A percentile compares a stretch with the other conserved stretches of the same genome.
These are phyloP conservation scores for Akanthomyces dipterigenus DNA, from an alignment of 2,329 filamentous ascomycete genomes.

Conservation along the genomic window DNA sequence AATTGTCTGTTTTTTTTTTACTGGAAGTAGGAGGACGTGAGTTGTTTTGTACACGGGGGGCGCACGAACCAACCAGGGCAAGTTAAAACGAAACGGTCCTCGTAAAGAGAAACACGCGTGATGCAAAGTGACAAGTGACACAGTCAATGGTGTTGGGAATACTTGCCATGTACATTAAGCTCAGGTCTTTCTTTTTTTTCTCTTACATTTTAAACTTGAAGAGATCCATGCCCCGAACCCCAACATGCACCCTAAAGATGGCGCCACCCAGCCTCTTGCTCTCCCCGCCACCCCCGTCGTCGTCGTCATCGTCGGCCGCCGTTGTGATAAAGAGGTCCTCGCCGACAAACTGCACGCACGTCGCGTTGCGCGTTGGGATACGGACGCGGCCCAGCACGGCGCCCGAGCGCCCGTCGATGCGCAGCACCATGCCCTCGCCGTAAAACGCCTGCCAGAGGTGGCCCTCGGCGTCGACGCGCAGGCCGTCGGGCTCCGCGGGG, in stretches of 20 bases:
- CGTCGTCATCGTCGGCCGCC: constrained; percentile 60
- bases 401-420: constrained; percentile 59
- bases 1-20: no score
- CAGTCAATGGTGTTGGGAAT: neutral
- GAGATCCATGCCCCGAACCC: constrained; percentile 55
- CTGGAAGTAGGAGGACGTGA: no score
- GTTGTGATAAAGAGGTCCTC: constrained; percentile 72
- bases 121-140: neutral
- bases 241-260: constrained; percentile 72
- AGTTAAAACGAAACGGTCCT: no score
- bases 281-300: constrained; percentile 51
- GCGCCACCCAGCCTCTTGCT: constrained; percentile 54
- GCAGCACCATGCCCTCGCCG: constrained; percentile 67
- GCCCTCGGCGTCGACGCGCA: constrained; percentile 76
- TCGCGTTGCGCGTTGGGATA: constrained; percentile 72
- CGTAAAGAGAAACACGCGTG: neutral
- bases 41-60: no score
- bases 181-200: no score
- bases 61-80: no score
- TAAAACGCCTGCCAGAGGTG: constrained; percentile 86
- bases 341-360: constrained; percentile 75
- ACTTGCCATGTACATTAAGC: no score
- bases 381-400: constrained; percentile 66
- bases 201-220: constrained; percentile 54
- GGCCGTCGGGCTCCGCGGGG: constrained; percentile 70